These are phyloP conservation scores for Saccharomycopsis hybrid DNA, from an alignment of 1,139 yeast species.

Conservation along the genomic window DNA sequence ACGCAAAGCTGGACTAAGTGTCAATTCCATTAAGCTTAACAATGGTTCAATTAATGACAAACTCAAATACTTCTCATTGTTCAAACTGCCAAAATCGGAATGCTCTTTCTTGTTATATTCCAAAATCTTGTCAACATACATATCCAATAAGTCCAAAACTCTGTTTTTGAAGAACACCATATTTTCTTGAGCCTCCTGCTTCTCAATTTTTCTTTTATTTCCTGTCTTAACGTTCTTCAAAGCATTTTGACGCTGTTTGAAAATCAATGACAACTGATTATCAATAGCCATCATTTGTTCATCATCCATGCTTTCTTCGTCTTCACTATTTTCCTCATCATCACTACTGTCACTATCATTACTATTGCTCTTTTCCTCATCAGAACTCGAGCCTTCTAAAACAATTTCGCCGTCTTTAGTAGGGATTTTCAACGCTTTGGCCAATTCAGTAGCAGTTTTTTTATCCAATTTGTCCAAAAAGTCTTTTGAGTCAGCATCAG, in stretches of 20 bases:
- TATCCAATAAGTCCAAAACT: conserved; percentile 67
- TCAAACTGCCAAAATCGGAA: conserved; percentile 3
- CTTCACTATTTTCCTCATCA: conserved; percentile 37
- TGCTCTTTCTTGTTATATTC: conserved; percentile 29
- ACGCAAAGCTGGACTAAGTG: conserved; percentile 64
- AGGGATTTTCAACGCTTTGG: conserved; percentile 71
- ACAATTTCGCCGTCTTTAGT: conserved; percentile 28
- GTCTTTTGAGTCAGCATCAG: conserved; percentile 27
- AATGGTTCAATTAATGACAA: conserved; percentile 52
- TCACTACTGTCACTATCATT: conserved; percentile 30
- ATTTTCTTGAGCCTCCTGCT: conserved; percentile 67
- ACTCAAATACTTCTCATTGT: conserved; percentile 23
- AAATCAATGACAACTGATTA: conserved; percentile 73
- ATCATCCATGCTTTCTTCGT: conserved; percentile 87
- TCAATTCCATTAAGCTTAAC: conserved; percentile 52
- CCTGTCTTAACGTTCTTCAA: conserved; percentile 48
- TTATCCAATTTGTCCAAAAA: conserved; percentile 51
- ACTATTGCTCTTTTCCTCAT: conserved; percentile 28
- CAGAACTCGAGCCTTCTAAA: conserved; percentile 26
- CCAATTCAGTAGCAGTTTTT: conserved; percentile 65
- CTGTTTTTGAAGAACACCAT: conserved; percentile 76
- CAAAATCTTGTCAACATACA: conserved; percentile 43
- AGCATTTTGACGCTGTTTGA: conserved; percentile 71
- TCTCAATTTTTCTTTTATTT: conserved; percentile 63
- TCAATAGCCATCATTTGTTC: conserved; percentile 98